Conservation (phyloP, 2,329 filamentous ascomycete genomes). For the Rosellinia necatrix region DNA sequence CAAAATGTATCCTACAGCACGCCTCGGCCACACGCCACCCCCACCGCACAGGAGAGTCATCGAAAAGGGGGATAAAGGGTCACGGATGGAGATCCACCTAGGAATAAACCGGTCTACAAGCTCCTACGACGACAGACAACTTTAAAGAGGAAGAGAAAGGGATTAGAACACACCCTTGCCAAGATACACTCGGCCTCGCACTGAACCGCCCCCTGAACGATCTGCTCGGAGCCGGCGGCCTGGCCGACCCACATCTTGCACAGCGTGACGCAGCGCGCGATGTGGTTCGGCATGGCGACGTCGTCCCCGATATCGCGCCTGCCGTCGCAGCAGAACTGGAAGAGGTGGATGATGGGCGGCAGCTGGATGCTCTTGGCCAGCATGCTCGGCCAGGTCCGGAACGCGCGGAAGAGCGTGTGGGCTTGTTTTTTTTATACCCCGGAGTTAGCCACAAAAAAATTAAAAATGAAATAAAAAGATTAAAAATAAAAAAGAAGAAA, state of each 20-base stretch:
- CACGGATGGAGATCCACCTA: too few relatives aligned
- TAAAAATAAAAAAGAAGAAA: too few relatives aligned
- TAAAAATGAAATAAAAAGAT: too few relatives aligned
- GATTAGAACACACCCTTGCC: constrained; percentile 33
- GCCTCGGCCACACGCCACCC: too few relatives aligned
- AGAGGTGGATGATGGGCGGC: constrained; percentile 44
- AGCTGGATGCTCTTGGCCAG: constrained; percentile 44
- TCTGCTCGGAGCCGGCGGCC: constrained; percentile 33
- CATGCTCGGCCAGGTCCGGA: constrained; percentile 46
- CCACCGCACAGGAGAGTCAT: too few relatives aligned
- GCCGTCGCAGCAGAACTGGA: constrained; percentile 23
- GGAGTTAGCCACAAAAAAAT: too few relatives aligned
- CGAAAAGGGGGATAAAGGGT: neutral
- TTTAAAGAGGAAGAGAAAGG: neutral
- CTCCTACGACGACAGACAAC: too few relatives aligned
- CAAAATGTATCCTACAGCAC: neutral
- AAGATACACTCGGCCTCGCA: constrained; percentile 42
- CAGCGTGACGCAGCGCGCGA: constrained; percentile 44
- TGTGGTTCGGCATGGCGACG: constrained; percentile 34
- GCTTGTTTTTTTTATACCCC: too few relatives aligned
- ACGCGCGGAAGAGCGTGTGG: constrained; percentile 41
- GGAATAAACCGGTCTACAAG: too few relatives aligned
- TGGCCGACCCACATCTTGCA: constrained; percentile 46
- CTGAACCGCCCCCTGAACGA: constrained; percentile 41
- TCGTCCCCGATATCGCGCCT: neutral